Base-by-base conservation (phyloP, 2,329 filamentous ascomycete species). In the Botrytis hyacinthi region DNA sequence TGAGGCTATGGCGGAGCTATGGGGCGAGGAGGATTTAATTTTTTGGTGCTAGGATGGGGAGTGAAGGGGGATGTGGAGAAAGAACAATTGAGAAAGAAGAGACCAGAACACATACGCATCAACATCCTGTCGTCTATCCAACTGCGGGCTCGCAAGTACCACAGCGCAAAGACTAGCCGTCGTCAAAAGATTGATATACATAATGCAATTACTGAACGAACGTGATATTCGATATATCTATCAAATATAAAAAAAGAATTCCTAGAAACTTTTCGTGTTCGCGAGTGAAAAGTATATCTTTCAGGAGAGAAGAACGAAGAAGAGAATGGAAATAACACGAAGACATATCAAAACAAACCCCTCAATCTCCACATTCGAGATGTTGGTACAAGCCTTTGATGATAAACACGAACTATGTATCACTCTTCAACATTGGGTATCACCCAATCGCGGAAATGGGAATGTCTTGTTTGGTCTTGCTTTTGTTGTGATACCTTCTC, bases 171-270 rank as follows among this genome's bases (percentile, higher is more conserved):
- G 63, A 59, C 71, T 61, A 46, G 54, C 63, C 20, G 37, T 18
- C 10, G 63, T 59, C 51, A 69, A 69, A 69, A 73, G 63, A 61
- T 57, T 40, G 57, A 22, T 61, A 61, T 73, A 69, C 71, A 73
- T 72, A 20, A 40, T 66, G 14, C 14, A 54, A 44, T 4, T 12
- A 26, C n/a, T 14, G 10, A 62, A 42, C 60, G 44, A 40, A 42
- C 26, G 37, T 44, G 12, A 57, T 32, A 35, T 67, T 14, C 22
- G 44, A 46, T 18, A 22, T 4, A 67, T 26, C 20, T 46, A 18
- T n/a, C 37, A 2, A 59, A 57, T 3, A 0, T 6, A 40, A 29
- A 29, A 26, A 14, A n/a, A 32, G 29, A 32, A 35, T 9, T 22
- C 5, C 42, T 16, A 18, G 9, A 48, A 37, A 35, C 29, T 18